Base-by-base conservation (phyloP, 1,139 yeast genomes). In the Trichomonascaceae sp. region DNA sequence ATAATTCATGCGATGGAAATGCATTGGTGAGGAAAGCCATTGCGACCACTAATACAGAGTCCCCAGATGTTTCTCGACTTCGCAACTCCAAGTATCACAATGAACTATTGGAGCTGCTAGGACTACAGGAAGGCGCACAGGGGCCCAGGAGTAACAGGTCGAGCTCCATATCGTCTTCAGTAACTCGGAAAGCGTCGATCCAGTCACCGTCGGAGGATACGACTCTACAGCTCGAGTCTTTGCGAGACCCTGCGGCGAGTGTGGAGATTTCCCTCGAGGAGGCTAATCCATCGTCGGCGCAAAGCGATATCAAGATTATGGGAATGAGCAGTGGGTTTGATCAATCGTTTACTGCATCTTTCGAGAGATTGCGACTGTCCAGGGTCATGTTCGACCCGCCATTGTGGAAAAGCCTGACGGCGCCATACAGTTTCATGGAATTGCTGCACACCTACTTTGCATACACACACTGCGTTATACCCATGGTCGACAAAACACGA, bases 271-370 rank as follows among this genome's bases (percentile, higher is more conserved):
- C n/a, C n/a, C n/a, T n/a, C n/a, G 35, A 26, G 5, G 35, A 29
- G 9, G 26, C 17, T 9, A 32, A 36, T 20, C 32, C 36, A 17
- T 35, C 33, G 3, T 17, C 38, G 13, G 38, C 34, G 2, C 29
- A 28, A 14, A 36, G 38, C 23, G 42, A 39, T 27, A 30, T 37
- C 16, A 23, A 36, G 14, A 32, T 30, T 26, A 23, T 42, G 27
- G 45, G 45, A 2, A 43, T 44, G 5, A 34, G 40, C 16, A 39
- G 43, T 28, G 45, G 45, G 17, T 42, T 42, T 27, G 43, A 42
- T 27, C 40, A 37, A 20, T 30, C 39, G 16, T 37, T 41, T 16
- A 33, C 36, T 23, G 38, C 43, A 11, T 38, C 39, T 22, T 42
- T 40, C 30, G 38, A 35, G 28, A 17, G 41, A 8, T 30, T 38